phyloP scores from a whole-genome alignment of 2,329 filamentous ascomycete species.

The Cladobotryum mycophilum region DNA sequence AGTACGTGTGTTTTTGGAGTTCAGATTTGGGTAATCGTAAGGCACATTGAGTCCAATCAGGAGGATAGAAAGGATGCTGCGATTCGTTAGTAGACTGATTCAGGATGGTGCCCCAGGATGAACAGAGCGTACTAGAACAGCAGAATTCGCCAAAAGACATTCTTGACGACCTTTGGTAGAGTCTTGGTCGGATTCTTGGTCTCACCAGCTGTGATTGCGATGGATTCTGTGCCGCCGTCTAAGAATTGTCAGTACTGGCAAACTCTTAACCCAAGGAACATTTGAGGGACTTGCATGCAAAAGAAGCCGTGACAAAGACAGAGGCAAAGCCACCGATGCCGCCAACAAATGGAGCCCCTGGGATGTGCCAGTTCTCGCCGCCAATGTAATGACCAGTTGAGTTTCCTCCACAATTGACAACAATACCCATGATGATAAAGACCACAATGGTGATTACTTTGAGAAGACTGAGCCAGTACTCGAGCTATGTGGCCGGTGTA shows the following conservation, averaged over 20 bases:
- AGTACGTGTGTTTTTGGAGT: constrained; percentile 27
- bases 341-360: constrained; percentile 57
- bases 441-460: constrained; percentile 50
- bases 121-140: constrained; percentile 37
- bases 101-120: not conserved
- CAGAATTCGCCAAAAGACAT: constrained; percentile 58
- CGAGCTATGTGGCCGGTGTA: constrained; percentile 30
- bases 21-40: constrained; percentile 38
- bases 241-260: not conserved
- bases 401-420: constrained; percentile 47
- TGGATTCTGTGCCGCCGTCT: constrained; percentile 53
- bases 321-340: constrained; percentile 61
- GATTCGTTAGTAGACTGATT: not conserved
- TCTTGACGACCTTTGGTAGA: constrained; percentile 57
- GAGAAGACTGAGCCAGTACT: constrained; percentile 51
- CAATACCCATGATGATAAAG: constrained; percentile 59
- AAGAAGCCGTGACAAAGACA: constrained; percentile 46
- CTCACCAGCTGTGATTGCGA: constrained; percentile 61
- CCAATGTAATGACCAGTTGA: constrained; percentile 49
- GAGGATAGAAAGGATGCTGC: constrained; percentile 32
- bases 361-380: constrained; percentile 50
- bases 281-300: constrained; percentile 43
- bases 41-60: constrained; percentile 52
- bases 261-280: too few species aligned
- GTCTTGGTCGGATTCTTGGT: constrained; percentile 56